Base-by-base conservation (phyloP, 176 grass and related monocot species). In the Oryza nivara region DNA sequence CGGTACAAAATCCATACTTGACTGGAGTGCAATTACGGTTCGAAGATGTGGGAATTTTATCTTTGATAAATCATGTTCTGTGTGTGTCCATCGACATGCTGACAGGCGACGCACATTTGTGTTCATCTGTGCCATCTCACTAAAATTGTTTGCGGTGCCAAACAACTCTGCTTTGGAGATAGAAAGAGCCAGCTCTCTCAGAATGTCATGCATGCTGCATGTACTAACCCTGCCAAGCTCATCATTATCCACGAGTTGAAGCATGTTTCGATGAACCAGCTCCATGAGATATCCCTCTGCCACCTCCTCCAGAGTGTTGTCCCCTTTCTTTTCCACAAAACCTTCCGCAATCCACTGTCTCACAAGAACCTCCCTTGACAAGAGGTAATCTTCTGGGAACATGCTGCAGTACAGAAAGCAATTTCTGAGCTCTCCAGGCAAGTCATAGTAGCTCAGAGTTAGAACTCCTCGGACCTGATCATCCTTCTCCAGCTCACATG, bases 311-410 rank as follows among this genome's bases (percentile, higher is more conserved):
- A 56, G 19, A 44, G 79, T 68, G 17, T 32, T 82, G 4, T 49
- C 23, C 54, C 70, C 64, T 54, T 74, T 75, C 47, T 73, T 74
- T 51, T 9, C 52, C 15, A 87, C 52, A 82, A 87, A 86, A 26
- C 76, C 67, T 88, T 88, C 79, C 12, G 78, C 86, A 83, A 88
- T 65, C 86, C 79, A 88, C 9, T 72, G 76, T 8, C 73, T 23
- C 17, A 88, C 44, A 60, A 84, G 68, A 15, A 35, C 48, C 38
- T 82, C 67, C 63, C 74, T 88, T 32, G 20, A 56, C 16, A 88
- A 67, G 20, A 65, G 36, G 45, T 84, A 51, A 83, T 83, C 86
- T 76, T 84, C 80, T 13, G 73, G 80, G 23, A 88, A 88, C 63
- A 88, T 19, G 74, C 80, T 70, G 12, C 80, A 88, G 43, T 72